Evolutionary conservation across 108 stramenopile species (phyloP), one percentile per base, ranked within the genome.

Genomic region (Cyclotella sp.): DNA sequence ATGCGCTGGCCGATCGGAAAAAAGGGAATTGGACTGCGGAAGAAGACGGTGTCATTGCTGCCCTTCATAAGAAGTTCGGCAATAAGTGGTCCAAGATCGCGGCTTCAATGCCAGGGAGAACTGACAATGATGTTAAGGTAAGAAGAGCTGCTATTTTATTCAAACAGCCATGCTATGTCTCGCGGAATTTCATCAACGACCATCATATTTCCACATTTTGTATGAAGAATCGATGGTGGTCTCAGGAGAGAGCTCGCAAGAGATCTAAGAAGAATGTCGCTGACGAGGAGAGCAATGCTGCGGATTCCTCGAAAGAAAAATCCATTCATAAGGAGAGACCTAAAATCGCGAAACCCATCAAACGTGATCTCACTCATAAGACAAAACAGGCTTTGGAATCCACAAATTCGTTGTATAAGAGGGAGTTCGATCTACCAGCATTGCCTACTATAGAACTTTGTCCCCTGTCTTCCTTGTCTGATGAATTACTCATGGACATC

Each of bases 1-100:
- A 27, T 3, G 24, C 22, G 9, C 45, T 62, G 39, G 15, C 9
- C 13, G 34, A 65, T 28, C 26, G 64, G 5, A 65, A 65, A 18
- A 65, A 45, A 47, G 64, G 45, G 22, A 26, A 24, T 46, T 65
- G 64, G 64, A 39, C 64, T 8, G 21, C 24, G n/a, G 24, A 24
- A 10, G 64, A 65, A 24, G 64, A 65, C 24, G 24, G 2, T 8
- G 45, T 27, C 14, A 22, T 65, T 15, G 22, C 46, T 45, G 18
- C 64, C 24, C 64, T 47, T 47, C 64, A 65, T 16, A 18, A 65
- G 45, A 26, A 47, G 16, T 26, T 45, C 13, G 64, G 64, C 12
- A 65, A 65, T 34, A 47, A 45, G 45, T 65, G 64, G 64, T 22
- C 45, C 21, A 34, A 6, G 24, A 65, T 65, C 21, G 64, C 64